Evolutionary conservation across 2,329 filamentous ascomycete species (phyloP), one percentile per base, ranked within the genome.

Genomic region (Hypoxylon sp.): DNA sequence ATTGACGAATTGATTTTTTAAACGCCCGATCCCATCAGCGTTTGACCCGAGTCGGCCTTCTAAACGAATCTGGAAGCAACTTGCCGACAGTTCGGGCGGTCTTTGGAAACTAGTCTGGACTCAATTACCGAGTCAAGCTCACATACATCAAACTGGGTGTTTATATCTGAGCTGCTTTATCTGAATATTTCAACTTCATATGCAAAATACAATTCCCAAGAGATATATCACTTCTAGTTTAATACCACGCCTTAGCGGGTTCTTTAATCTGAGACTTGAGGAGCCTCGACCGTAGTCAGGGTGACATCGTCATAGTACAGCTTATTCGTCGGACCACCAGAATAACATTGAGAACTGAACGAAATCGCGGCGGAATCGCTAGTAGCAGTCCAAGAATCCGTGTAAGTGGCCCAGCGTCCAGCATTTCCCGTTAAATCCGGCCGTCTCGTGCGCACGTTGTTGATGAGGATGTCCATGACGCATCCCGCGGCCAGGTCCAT

Each of bases 271-370:
- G 39, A 44, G n/a, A 59, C 57, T 33, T 59, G 31, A 10, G 59
- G 29, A 22, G 39, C 59, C 8, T 44, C 37, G 19, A 62, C 59
- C 14, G 48, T 22, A 19, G 59, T 62, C 39, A 62, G 17, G 10
- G 59, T 62, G 17, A 62, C 19, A 47, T 62, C 50, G 17, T 62
- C 50, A 39, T 62, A 62, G 29, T 61, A 61, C 31, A 62, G n/a
- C 39, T 48, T 62, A 8, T 35, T 13, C 10, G 14, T 39, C 3
- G 59, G 26, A 5, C 59, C 50, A 22, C 59, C 59, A 2, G 35
- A 10, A 2, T 29, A n/a, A 10, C 59, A 62, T 50, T 62, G 58
- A 5, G 58, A 61, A 11, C 48, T 53, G 17, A 61, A 61, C 47
- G 26, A 2, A 46, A 61, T 61, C 35, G 58, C 35, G 29, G 58